Evolutionary conservation across 1,139 yeast genomes (phyloP), one percentile per base, ranked within the genome.

Genomic region (Pichia terricola): DNA sequence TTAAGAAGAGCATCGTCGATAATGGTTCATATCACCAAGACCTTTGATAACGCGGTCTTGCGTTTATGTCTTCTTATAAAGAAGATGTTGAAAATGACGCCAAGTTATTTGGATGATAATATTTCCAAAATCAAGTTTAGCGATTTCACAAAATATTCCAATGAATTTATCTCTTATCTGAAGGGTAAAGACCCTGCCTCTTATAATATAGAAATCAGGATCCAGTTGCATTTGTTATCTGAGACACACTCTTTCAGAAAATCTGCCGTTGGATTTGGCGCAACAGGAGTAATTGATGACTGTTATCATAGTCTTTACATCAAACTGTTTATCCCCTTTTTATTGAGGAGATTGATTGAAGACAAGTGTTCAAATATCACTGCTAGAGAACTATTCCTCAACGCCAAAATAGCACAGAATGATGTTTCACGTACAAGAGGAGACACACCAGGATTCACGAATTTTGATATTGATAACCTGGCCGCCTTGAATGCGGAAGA

Each of bases 241-340:
- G 79, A 79, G 34, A 65, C 79, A 2, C 71, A 73, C 16, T 91
- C 82, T 44, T 69, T 84, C 57, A 73, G 86, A 50, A 75, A 83
- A 47, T 68, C 81, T 58, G 86, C 87, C 48, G 84, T 80, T 56
- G 95, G 95, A 0, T 81, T 80, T 59, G 91, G 89, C 0, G 81
- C 94, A 0, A 83, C 94, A 0, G 81, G 91, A 0, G 66, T 76
- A 30, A 74, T 84, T 35, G 95, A 86, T 58, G 94, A 86, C 53
- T 73, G 87, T 0, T 75, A 78, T 48, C 81, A 81, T 31, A 73
- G 82, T 2, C 59, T 83, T 0, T 86, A 72, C 56, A 62, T 85
- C 52, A 68, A 67, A 42, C 61, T 83, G 7, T 81, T 59, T 37
- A 39, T 49, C 9, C 53, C 57, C 4, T 60, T 42, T 40, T 35